These are phyloP conservation scores for Eruca vesicaria DNA, from an alignment of 441 rosid species.

Conservation along the genomic window DNA sequence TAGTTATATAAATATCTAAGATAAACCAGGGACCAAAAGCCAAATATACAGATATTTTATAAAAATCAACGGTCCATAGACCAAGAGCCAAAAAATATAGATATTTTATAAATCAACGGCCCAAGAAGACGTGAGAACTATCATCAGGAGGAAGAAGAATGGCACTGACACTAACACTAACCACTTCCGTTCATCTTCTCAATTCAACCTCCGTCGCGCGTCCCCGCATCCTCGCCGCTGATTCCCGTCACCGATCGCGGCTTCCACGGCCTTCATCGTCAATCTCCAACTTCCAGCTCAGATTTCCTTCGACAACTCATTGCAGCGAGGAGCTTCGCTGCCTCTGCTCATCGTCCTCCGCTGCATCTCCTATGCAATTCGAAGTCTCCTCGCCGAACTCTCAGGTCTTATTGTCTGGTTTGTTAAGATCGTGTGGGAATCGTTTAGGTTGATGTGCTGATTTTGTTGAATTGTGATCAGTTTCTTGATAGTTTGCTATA, in stretches of 20 bases:
- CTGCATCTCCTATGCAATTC: conserved; percentile 47
- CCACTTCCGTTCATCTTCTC: conserved; percentile 30
- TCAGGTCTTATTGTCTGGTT: conserved; percentile 40
- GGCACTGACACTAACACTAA: conserved; percentile 11
- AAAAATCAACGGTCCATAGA: conserved; percentile 31
- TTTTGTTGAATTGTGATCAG: conserved; percentile 37
- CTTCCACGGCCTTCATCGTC: conserved; percentile 4
- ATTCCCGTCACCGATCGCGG: conserved; percentile 12
- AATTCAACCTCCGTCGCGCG: conserved; percentile 7
- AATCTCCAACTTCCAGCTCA: conserved; percentile 17
- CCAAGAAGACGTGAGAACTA: neutral
- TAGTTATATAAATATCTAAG: neutral
- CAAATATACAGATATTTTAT: conserved; percentile 6
- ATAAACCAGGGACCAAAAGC: neutral
- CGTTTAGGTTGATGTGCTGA: conserved; percentile 3
- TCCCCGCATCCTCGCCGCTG: conserved; percentile 6
- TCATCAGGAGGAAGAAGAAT: conserved; percentile 7
- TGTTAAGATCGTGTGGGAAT: neutral
- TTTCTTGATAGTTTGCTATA: conserved; percentile 53
- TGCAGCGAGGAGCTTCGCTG: conserved; percentile 32
- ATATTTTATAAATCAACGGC: conserved; percentile 27
- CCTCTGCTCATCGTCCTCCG: conserved; percentile 38
- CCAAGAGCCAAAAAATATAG: neutral
- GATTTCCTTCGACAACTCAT: neutral
- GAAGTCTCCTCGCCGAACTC: conserved; percentile 41